These are phyloP conservation scores for Penicillium goetzii DNA, from an alignment of 495 filamentous ascomycete genomes.

Conservation along the genomic window DNA sequence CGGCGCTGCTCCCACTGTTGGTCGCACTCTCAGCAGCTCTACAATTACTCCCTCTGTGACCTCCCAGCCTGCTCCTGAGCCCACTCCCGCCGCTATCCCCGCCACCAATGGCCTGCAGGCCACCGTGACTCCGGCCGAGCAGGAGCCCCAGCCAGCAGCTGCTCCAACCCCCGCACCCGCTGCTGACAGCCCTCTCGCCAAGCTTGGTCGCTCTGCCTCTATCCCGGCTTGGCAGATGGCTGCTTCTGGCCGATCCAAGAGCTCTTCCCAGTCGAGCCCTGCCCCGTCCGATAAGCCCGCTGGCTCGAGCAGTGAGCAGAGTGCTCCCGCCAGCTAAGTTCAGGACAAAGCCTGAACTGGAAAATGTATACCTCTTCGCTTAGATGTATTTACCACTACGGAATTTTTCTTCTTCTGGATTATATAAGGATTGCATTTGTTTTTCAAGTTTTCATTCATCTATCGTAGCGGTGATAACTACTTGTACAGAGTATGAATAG, in stretches of 20 bases:
- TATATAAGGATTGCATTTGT: not conserved
- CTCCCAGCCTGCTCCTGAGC: constrained; percentile 36
- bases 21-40: constrained; percentile 35
- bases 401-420: constrained; percentile 17
- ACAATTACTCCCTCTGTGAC: constrained; percentile 30
- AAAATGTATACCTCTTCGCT: constrained; percentile 33
- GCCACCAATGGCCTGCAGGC: constrained; percentile 33
- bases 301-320: constrained; percentile 34
- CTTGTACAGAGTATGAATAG: no score
- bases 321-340: constrained; percentile 37
- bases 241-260: constrained; percentile 63
- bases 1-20: constrained; percentile 41
- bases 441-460: not conserved
- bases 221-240: constrained; percentile 94
- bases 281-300: constrained; percentile 27
- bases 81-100: constrained; percentile 32
- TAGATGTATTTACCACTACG: constrained; percentile 33
- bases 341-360: constrained; percentile 5
- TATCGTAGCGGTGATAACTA: not conserved
- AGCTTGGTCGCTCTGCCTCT: constrained; percentile 61
- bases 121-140: constrained; percentile 36
- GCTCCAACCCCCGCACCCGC: constrained; percentile 42
- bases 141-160: constrained; percentile 41
- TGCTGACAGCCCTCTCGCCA: constrained; percentile 43
- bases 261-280: constrained; percentile 37